A percentile compares a stretch with the other conserved stretches of the same genome.
These are phyloP conservation scores for Cerrena zonata DNA, from an alignment of 1,284 basidiomycete genomes.

Conservation along the genomic window DNA sequence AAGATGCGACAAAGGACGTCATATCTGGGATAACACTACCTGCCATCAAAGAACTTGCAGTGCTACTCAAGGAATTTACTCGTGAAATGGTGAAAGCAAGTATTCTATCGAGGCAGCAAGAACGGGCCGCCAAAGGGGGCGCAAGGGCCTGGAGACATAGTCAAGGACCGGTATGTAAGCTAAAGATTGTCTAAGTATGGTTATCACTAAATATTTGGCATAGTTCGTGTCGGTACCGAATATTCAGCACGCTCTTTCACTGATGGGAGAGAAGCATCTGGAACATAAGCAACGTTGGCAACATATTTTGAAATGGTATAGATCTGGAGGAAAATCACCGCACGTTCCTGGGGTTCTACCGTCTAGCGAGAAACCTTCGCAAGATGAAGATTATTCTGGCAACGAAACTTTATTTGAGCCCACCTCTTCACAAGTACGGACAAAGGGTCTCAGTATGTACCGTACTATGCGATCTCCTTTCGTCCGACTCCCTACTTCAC, in stretches of 20 bases:
- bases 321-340: background rate
- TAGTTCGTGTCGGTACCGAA: slow-evolving; percentile 34
- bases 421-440: background rate
- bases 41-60: background rate
- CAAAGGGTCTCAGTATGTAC: background rate
- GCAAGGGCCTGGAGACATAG: background rate
- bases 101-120: background rate
- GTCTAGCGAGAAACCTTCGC: background rate
- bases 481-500: background rate
- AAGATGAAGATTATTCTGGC: too few species aligned
- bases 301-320: background rate
- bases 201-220: slow-evolving; percentile 17
- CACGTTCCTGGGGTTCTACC: background rate
- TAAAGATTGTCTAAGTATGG: background rate
- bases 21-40: slow-evolving; percentile 4
- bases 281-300: background rate
- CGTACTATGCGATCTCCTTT: background rate
- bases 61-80: background rate
- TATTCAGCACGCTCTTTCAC: slow-evolving; percentile 40
- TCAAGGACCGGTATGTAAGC: background rate
- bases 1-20: background rate
- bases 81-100: background rate
- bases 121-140: background rate
- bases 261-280: slow-evolving; percentile 29
- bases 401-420: too few species aligned